Percentiles rank a stretch among this genome's conserved stretches.
These are phyloP conservation scores for Trichoderma orchidacearum DNA, from an alignment of 495 filamentous ascomycete species.

Conservation along the genomic window DNA sequence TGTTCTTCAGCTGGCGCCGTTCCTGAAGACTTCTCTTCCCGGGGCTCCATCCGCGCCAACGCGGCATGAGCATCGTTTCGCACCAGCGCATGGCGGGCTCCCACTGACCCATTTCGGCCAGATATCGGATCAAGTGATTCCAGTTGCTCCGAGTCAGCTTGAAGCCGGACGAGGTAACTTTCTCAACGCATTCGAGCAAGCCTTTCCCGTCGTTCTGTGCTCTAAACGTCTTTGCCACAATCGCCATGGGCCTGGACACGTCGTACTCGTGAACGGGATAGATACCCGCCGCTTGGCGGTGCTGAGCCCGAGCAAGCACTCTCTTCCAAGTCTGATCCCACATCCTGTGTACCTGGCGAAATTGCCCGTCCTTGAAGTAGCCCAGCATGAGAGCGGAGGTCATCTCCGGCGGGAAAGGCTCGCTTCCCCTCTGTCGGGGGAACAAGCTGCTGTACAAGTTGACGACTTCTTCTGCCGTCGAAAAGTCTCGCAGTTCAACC, in stretches of 20 bases:
- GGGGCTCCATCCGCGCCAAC: slow-evolving; percentile 57
- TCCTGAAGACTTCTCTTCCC: slow-evolving; percentile 2
- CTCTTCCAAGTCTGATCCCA: slow-evolving; percentile 46
- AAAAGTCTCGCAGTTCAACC: slow-evolving; percentile 38
- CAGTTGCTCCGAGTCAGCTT: slow-evolving; percentile 46
- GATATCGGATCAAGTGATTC: slow-evolving; percentile 43
- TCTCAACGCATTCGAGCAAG: slow-evolving; percentile 33
- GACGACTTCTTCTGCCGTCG: slow-evolving; percentile 41
- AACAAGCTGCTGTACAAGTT: slow-evolving; percentile 32
- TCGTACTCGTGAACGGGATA: slow-evolving; percentile 42
- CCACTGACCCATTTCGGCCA: slow-evolving; percentile 26
- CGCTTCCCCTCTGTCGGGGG: slow-evolving; percentile 11
- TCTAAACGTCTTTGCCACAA: slow-evolving; percentile 46
- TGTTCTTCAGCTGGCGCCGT: not conserved
- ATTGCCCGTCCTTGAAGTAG: slow-evolving; percentile 39
- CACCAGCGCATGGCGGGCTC: slow-evolving; percentile 49
- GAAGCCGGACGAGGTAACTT: slow-evolving; percentile 49
- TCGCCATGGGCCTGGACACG: slow-evolving; percentile 39
- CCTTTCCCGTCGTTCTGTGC: slow-evolving; percentile 28
- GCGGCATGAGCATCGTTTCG: slow-evolving; percentile 60
- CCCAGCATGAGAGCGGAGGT: slow-evolving; percentile 52
- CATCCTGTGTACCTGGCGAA: slow-evolving; percentile 44
- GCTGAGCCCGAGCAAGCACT: not conserved
- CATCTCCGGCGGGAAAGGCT: slow-evolving; percentile 37
- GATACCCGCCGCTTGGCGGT: slow-evolving; percentile 13